Conservation (phyloP, 257 asterid genomes). For the Solanum medicagineum region DNA sequence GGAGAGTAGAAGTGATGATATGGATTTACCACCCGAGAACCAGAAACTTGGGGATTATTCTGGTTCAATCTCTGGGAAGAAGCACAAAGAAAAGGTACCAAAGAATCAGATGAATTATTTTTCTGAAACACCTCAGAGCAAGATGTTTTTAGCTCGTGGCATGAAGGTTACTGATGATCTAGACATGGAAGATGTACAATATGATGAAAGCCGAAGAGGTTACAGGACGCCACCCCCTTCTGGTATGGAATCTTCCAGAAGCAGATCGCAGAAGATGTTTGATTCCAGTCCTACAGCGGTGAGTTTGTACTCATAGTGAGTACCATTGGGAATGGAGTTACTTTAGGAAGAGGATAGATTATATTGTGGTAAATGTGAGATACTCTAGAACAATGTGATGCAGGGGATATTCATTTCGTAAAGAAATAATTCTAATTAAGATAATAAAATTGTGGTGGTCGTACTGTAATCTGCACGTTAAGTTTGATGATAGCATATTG, state of each 20-base stretch:
- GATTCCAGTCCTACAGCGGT: constrained; percentile 57
- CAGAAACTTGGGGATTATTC: constrained; percentile 54
- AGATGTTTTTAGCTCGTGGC: constrained; percentile 48
- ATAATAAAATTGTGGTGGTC: background rate
- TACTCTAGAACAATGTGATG: background rate
- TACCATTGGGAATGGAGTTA: background rate
- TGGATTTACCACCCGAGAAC: constrained; percentile 64
- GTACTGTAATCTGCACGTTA: background rate
- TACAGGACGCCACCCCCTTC: constrained; percentile 57
- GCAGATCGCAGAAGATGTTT: constrained; percentile 48
- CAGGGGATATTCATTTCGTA: background rate
- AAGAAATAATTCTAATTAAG: background rate
- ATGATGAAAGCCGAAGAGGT: constrained; percentile 57
- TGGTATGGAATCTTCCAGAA: constrained; percentile 61
- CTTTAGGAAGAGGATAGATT: background rate
- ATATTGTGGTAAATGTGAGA: background rate
- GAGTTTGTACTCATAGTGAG: constrained; percentile 20
- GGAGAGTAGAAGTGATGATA: constrained; percentile 93
- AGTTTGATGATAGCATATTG: background rate
- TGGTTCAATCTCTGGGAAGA: constrained; percentile 61
- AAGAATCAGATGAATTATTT: constrained; percentile 46
- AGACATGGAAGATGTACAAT: constrained; percentile 47
- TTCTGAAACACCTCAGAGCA: constrained; percentile 55
- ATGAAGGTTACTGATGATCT: constrained; percentile 59
- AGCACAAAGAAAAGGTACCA: constrained; percentile 42